Evolutionary conservation across 108 stramenopile species (phyloP).

Genomic region (Epipyxis sp.): DNA sequence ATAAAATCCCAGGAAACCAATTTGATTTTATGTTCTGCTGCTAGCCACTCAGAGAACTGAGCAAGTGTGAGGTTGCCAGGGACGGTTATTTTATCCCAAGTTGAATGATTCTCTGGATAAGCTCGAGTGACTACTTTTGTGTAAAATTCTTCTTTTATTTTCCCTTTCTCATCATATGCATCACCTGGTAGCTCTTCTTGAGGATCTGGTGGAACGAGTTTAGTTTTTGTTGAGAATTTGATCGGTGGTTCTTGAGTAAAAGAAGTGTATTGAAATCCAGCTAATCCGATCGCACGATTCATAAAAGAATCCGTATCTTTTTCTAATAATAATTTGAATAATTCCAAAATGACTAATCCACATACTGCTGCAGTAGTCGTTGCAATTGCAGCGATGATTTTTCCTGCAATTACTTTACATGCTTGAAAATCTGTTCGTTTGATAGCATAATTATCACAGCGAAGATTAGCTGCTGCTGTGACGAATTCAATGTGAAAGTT

Average conservation of each 20-base stretch:
- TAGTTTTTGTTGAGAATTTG: not conserved
- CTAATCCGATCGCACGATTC: not conserved
- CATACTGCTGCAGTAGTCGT: constrained; percentile 62
- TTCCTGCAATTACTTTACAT: constrained; percentile 64
- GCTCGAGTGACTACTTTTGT: not conserved
- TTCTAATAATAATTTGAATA: constrained; percentile 53
- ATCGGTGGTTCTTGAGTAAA: not conserved
- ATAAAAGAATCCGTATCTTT: constrained; percentile 34
- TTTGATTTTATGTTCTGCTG: constrained; percentile 12
- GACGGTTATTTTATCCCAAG: constrained; percentile 17
- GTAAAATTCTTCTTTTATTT: not conserved
- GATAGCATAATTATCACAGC: constrained; percentile 51
- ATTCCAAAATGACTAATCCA: constrained; percentile 61
- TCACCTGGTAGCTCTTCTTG: not conserved
- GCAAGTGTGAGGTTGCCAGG: not conserved
- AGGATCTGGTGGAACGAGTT: not conserved
- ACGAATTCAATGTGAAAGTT: constrained; percentile 65
- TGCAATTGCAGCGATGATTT: constrained; percentile 65
- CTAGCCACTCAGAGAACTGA: not conserved
- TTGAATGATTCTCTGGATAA: constrained; percentile 18
- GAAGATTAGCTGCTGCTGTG: constrained; percentile 51
- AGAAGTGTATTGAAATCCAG: not conserved
- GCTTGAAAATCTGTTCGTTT: constrained; percentile 52
- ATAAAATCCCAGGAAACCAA: constrained; percentile 2
- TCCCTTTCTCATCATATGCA: constrained; percentile 18